Conservation (phyloP, 352 stramenopile species). For the Halophytophthora polymorphica region DNA sequence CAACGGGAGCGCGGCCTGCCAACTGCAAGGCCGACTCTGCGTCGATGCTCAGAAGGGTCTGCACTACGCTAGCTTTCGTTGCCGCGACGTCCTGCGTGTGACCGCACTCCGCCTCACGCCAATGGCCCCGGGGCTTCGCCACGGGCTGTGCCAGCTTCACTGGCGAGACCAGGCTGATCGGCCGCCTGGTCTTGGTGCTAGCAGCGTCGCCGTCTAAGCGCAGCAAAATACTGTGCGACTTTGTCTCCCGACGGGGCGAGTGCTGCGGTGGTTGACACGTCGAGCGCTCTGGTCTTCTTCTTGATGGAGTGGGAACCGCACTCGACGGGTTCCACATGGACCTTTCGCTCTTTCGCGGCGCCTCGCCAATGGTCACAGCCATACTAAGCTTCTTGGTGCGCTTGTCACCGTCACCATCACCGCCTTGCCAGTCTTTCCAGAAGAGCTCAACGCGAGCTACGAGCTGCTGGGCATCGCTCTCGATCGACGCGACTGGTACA, state of each 20-base stretch:
- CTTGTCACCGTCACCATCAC: background rate
- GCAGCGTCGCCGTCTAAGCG: background rate
- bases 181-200: background rate
- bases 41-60: conserved; percentile 48
- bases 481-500: background rate
- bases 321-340: too few species aligned
- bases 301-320: too few species aligned
- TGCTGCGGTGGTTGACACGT: too few species aligned
- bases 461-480: conserved; percentile 1
- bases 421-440: conserved; percentile 30
- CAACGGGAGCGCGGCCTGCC: background rate
- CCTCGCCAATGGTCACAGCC: background rate
- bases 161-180: conserved; percentile 1
- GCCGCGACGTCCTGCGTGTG: background rate
- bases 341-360: background rate
- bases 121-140: background rate
- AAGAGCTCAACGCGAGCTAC: conserved; percentile 15
- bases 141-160: background rate
- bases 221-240: background rate
- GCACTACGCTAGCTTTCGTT: conserved; percentile 23
- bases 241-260: too few species aligned
- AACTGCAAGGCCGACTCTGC: conserved; percentile 32
- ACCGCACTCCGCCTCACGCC: background rate
- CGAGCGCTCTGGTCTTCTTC: too few species aligned
- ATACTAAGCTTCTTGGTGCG: background rate